Conservation (phyloP, 495 filamentous ascomycete genomes). For the Xylona heveae region DNA sequence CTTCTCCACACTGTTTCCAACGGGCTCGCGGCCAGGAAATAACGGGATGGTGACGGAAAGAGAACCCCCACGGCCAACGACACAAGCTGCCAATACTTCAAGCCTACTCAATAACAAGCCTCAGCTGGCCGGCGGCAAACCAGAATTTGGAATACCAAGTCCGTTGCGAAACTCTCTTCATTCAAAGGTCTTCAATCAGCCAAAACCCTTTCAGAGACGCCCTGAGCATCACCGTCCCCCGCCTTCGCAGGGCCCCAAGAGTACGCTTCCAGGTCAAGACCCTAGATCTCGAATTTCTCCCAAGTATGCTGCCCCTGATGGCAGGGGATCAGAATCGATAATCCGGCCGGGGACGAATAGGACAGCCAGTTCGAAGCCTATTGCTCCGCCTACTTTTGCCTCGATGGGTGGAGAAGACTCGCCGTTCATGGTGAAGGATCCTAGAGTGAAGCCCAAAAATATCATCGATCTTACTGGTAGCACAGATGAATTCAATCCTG, state of each 20-base stretch:
- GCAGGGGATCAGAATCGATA: too few relatives aligned
- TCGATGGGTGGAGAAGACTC: neutral
- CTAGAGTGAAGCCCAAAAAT: neutral
- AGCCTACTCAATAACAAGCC: too few relatives aligned
- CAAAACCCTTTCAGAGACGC: neutral
- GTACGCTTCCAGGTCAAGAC: too few relatives aligned
- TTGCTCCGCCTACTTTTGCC: neutral
- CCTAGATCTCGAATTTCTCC: too few relatives aligned
- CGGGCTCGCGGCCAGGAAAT: too few relatives aligned
- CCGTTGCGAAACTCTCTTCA: conserved; percentile 1
- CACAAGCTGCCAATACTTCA: conserved; percentile 1
- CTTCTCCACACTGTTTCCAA: too few relatives aligned
- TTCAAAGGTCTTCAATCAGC: conserved; percentile 1
- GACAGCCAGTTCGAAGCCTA: neutral
- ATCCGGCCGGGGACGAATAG: too few relatives aligned
- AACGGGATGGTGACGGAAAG: conserved; percentile 3
- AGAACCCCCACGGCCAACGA: conserved; percentile 1
- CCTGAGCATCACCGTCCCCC: conserved; percentile 5
- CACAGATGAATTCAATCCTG: conserved; percentile 15
- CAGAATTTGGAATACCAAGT: conserved; percentile 4
- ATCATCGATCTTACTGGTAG: conserved; percentile 3
- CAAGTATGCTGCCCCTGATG: too few relatives aligned
- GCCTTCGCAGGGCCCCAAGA: too few relatives aligned
- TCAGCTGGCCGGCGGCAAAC: neutral
- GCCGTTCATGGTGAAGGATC: neutral